Evolutionary conservation across 495 filamentous ascomycete genomes (phyloP).

Genomic region (Penicillium longicatenatum): DNA sequence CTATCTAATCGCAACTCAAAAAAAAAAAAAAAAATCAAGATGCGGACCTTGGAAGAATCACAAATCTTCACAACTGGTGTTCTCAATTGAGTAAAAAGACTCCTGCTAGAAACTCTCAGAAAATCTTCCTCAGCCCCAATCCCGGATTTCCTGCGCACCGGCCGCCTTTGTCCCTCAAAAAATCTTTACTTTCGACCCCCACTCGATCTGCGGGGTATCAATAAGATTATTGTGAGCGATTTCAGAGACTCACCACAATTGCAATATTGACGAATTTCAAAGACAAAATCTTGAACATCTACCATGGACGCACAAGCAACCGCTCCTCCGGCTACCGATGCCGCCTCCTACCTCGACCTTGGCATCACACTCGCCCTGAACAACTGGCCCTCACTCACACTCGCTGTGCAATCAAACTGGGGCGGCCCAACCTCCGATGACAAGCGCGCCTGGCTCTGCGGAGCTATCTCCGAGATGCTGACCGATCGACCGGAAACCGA

Average conservation of each 20-base stretch:
- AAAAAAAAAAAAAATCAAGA: conserved; percentile 5
- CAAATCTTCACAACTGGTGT: background rate
- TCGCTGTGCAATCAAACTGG: conserved; percentile 85
- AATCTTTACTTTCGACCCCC: background rate
- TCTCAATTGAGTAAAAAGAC: background rate
- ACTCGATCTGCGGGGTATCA: conserved; percentile 18
- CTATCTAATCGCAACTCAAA: conserved; percentile 23
- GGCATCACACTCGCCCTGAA: conserved; percentile 76
- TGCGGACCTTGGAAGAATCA: background rate
- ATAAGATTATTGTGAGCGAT: background rate
- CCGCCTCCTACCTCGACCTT: conserved; percentile 68
- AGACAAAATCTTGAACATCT: background rate
- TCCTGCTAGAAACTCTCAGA: background rate
- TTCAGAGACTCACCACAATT: background rate
- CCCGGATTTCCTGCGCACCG: background rate
- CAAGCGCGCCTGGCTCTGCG: conserved; percentile 96
- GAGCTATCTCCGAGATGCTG: conserved; percentile 83
- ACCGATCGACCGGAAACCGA: conserved; percentile 71
- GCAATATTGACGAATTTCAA: no score
- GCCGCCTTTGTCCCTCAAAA: background rate
- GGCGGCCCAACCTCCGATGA: conserved; percentile 81
- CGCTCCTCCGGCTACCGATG: conserved; percentile 18
- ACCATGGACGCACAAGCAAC: conserved; percentile 31
- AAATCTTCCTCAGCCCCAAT: background rate
- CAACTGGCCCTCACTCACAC: conserved; percentile 82